Percentiles rank a stretch among this genome's conserved stretches.
These are phyloP conservation scores for Eucalyptus melliodora DNA, from an alignment of 345 rosid genomes.

Conservation along the genomic window DNA sequence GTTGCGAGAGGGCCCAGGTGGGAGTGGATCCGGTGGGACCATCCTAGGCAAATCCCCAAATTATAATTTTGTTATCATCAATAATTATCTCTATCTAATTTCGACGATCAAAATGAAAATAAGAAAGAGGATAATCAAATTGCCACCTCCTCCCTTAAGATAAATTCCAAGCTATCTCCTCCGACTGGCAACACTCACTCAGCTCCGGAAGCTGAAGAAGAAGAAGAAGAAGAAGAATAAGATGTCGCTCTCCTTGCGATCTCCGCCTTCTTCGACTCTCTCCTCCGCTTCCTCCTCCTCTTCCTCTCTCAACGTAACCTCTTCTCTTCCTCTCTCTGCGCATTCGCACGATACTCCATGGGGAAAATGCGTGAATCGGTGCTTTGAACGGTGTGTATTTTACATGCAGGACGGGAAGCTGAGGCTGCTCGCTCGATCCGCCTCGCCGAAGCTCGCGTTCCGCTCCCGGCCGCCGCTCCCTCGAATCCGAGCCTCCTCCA, in stretches of 20 bases:
- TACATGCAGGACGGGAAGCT: conserved; percentile 18
- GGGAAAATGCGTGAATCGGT: neutral
- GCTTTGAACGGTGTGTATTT: neutral
- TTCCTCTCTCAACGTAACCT: conserved; percentile 17
- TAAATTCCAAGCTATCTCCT: neutral
- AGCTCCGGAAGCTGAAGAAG: neutral
- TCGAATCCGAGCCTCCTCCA: conserved; percentile 27
- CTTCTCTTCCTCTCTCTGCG: neutral
- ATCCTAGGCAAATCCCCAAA: neutral
- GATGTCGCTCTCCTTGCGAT: conserved; percentile 71
- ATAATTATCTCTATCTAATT: neutral
- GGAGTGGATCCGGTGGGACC: neutral
- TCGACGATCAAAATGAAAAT: neutral
- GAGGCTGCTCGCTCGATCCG: conserved; percentile 13
- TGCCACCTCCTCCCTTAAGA: neutral
- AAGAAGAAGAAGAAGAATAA: neutral
- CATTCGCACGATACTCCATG: neutral
- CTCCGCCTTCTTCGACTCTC: conserved; percentile 57
- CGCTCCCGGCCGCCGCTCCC: conserved; percentile 27
- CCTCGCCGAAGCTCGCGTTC: conserved; percentile 24
- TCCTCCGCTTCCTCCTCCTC: conserved; percentile 21
- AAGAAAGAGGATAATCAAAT: neutral
- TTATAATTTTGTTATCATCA: neutral
- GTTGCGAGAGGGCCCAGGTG: neutral
- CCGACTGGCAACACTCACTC: neutral